phyloP scores from a whole-genome alignment of 441 rosid species.

The Euphorbia corollata region DNA sequence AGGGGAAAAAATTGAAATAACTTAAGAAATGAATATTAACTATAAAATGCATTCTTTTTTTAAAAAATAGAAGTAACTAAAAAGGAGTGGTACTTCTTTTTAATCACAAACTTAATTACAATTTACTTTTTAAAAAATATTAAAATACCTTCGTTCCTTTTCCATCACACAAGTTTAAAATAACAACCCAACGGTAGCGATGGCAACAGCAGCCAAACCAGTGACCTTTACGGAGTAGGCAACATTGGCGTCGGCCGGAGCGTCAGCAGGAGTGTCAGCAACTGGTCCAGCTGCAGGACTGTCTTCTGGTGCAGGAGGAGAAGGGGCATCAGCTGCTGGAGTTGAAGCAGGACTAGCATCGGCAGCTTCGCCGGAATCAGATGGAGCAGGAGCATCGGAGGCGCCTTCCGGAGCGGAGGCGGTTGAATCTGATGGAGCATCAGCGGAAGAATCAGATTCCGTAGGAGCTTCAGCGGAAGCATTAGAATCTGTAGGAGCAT shows the following conservation, averaged over 20 bases:
- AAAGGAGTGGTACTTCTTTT: not conserved
- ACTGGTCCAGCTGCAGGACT: constrained; percentile 10
- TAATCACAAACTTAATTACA: not conserved
- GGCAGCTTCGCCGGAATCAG: not conserved
- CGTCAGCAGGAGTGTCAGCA: constrained; percentile 19
- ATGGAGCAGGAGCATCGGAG: constrained; percentile 14
- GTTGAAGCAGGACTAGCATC: not conserved
- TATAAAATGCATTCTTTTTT: not conserved
- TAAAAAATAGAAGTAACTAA: not conserved
- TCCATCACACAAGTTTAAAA: constrained; percentile 19
- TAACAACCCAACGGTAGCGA: constrained; percentile 26
- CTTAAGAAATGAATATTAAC: not conserved
- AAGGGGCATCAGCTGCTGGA: not conserved
- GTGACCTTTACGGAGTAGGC: constrained; percentile 30
- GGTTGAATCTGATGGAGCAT: constrained; percentile 4
- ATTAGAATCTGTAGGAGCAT: not conserved
- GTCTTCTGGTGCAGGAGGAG: constrained; percentile 11
- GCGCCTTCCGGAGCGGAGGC: not conserved
- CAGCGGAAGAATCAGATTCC: not conserved
- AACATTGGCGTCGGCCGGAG: constrained; percentile 27
- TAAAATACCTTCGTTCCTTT: not conserved
- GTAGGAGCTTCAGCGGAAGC: not conserved
- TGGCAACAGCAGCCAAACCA: constrained; percentile 22
- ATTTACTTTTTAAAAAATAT: too few relatives aligned
- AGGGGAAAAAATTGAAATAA: not conserved